These are phyloP conservation scores for Picea sitchensis DNA, from an alignment of 75 land plant species.

Conservation along the genomic window DNA sequence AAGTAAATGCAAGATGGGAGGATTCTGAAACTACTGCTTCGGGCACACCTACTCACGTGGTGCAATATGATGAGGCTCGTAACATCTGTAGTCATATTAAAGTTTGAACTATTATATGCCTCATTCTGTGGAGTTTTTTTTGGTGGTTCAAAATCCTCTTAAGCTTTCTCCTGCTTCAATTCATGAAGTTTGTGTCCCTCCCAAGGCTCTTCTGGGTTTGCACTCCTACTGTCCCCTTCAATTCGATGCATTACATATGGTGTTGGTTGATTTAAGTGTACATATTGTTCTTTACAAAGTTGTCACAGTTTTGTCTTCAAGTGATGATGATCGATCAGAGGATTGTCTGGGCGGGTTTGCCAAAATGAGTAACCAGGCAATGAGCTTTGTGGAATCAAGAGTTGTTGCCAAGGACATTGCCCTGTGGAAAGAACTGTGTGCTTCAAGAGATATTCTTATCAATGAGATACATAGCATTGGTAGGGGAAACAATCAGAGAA, in stretches of 20 bases:
- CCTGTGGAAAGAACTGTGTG: conserved; percentile 36
- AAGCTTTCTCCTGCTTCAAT: conserved; percentile 46
- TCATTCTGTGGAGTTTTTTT: too few species aligned
- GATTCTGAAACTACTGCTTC: conserved; percentile 27
- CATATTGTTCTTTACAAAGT: conserved; percentile 22
- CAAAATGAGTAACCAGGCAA: too few species aligned
- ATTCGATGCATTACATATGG: conserved; percentile 82
- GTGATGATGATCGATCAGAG: too few species aligned
- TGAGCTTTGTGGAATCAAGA: not conserved
- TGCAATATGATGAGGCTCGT: conserved; percentile 61
- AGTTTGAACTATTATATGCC: too few species aligned
- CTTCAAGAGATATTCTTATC: conserved; percentile 48
- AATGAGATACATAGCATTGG: conserved; percentile 52
- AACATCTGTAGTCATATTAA: too few species aligned
- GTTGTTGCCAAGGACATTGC: conserved; percentile 2
- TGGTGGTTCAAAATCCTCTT: conserved; percentile 20
- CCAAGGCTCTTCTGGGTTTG: conserved; percentile 70
- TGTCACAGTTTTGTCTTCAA: conserved; percentile 21
- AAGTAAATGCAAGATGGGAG: conserved; percentile 68
- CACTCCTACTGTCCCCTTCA: conserved; percentile 84
- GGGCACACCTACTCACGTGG: conserved; percentile 72
- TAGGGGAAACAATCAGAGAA: conserved; percentile 20
- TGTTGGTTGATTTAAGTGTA: conserved; percentile 67
- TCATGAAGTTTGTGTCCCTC: conserved; percentile 78
- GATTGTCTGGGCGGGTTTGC: too few species aligned